Conservation (phyloP, 2,329 filamentous ascomycete genomes). For the Helicocarpus griseus region DNA sequence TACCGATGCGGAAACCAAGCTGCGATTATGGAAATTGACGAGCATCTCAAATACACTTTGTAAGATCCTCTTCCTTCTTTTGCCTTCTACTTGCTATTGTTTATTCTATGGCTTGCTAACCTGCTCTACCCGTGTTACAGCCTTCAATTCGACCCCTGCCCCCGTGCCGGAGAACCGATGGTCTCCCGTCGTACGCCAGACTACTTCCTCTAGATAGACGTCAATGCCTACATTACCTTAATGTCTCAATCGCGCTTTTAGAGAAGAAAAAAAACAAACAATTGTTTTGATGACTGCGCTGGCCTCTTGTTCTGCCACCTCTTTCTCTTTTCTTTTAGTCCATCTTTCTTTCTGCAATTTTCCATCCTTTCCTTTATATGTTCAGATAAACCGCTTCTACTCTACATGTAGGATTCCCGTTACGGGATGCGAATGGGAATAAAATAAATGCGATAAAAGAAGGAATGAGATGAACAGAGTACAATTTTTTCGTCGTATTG, state of each 20-base stretch:
- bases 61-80: conserved; percentile 42
- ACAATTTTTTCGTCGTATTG: no score
- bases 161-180: conserved; percentile 95
- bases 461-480: background rate
- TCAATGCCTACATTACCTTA: background rate
- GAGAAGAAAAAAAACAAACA: background rate
- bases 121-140: conserved; percentile 39
- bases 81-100: conserved; percentile 19
- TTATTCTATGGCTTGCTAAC: background rate
- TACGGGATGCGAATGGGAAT: background rate
- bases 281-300: background rate
- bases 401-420: background rate
- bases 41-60: conserved; percentile 99
- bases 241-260: background rate
- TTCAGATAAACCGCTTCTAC: background rate
- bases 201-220: conserved; percentile 75
- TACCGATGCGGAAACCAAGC: conserved; percentile 98
- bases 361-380: background rate
- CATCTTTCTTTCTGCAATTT: background rate
- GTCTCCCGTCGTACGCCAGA: conserved; percentile 94
- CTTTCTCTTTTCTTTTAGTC: background rate
- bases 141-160: conserved; percentile 98
- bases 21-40: conserved; percentile 99
- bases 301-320: background rate
- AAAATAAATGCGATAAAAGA: background rate